Conservation (phyloP, 208 protist genomes). For the Endotrypanum monterogeii region DNA sequence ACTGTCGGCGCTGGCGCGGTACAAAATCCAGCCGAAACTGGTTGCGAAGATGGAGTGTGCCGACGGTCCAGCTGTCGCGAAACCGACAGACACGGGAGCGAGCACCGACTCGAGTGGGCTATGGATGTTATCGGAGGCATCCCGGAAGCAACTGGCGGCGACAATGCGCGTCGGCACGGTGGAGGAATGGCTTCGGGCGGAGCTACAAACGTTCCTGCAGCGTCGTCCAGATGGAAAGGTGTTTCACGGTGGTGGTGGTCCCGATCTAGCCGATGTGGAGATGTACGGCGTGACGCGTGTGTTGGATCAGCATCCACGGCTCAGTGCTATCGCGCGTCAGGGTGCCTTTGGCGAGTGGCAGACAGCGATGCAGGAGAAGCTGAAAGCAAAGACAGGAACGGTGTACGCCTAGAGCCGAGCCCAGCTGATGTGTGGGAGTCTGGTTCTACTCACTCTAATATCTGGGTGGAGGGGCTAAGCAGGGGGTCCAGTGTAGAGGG, state of each 20-base stretch:
- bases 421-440: neutral
- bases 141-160: slow-evolving; percentile 3
- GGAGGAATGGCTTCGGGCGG: slow-evolving; percentile 46
- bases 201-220: slow-evolving; percentile 50
- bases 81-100: neutral
- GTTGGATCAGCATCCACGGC: slow-evolving; percentile 48
- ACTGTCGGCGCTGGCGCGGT: slow-evolving; percentile 52
- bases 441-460: neutral
- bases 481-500: neutral
- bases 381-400: slow-evolving; percentile 27
- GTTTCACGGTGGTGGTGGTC: slow-evolving; percentile 72
- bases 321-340: slow-evolving; percentile 41
- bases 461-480: neutral
- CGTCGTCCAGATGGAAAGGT: slow-evolving; percentile 24
- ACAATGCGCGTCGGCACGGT: slow-evolving; percentile 23
- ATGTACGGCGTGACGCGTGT: slow-evolving; percentile 81
- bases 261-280: slow-evolving; percentile 80
- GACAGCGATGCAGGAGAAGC: slow-evolving; percentile 46
- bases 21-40: slow-evolving; percentile 54
- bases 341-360: slow-evolving; percentile 66
- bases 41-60: slow-evolving; percentile 28
- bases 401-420: slow-evolving; percentile 23
- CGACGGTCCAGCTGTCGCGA: neutral
- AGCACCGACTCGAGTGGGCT: slow-evolving; percentile 11
- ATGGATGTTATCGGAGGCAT: slow-evolving; percentile 23